Conservation (phyloP, 2,329 filamentous ascomycete genomes). For the Ophiostoma ips region DNA sequence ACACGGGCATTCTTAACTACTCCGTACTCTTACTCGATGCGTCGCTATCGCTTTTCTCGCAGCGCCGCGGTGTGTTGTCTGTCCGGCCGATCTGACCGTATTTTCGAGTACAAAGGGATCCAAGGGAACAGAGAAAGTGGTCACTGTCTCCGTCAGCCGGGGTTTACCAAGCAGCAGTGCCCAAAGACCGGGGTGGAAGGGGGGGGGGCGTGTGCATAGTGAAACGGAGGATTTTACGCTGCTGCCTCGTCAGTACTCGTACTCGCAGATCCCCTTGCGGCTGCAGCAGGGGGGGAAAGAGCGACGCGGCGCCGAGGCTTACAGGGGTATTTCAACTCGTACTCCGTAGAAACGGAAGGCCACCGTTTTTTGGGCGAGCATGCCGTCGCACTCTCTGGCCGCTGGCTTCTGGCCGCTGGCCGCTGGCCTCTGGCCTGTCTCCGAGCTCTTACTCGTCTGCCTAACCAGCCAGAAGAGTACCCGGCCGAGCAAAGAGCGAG, state of each 20-base stretch:
- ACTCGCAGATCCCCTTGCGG: not conserved
- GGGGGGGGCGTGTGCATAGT: conserved; percentile 4
- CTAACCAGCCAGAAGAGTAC: not conserved
- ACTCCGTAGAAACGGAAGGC: too few species aligned
- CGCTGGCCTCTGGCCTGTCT: too few species aligned
- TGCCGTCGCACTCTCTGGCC: too few species aligned
- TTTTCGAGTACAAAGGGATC: conserved; percentile 7
- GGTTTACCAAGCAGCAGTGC: conserved; percentile 8
- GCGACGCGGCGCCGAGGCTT: not conserved
- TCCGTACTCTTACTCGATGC: not conserved
- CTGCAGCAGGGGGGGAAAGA: not conserved
- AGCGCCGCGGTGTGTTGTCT: conserved; percentile 3
- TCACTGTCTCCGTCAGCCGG: conserved; percentile 8
- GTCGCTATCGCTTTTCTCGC: conserved; percentile 5
- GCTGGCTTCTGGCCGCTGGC: too few species aligned
- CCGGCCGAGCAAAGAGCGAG: not conserved
- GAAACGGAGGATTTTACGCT: conserved; percentile 2
- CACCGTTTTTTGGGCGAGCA: too few species aligned
- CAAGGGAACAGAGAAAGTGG: not conserved
- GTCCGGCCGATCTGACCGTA: conserved; percentile 9
- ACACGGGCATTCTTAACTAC: conserved; percentile 1
- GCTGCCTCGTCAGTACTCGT: conserved; percentile 2
- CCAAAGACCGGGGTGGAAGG: conserved; percentile 3
- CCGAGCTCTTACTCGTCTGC: not conserved
- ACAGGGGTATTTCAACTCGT: too few species aligned